These are phyloP conservation scores for Penicillium steckii DNA, from an alignment of 495 filamentous ascomycete species.

Conservation along the genomic window DNA sequence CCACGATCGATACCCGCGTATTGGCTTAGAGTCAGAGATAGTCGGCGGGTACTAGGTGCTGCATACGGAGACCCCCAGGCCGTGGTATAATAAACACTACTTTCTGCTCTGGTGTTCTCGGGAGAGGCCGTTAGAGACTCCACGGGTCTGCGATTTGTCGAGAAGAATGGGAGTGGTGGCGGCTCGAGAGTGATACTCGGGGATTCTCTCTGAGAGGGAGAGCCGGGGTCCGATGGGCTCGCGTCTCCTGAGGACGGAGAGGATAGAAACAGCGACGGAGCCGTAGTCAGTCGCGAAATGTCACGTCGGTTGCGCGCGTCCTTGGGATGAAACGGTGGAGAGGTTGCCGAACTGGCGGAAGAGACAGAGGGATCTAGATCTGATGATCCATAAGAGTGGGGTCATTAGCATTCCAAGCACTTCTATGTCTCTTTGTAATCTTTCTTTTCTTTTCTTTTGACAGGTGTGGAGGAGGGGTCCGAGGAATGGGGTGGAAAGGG, in stretches of 20 bases:
- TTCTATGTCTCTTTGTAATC: background rate
- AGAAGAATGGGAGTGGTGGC: conserved; percentile 35
- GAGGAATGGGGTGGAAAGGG: conserved; percentile 6
- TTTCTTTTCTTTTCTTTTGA: background rate
- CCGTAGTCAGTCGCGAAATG: conserved; percentile 31
- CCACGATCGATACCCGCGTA: conserved; percentile 33
- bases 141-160: conserved; percentile 29
- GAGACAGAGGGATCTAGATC: conserved; percentile 43
- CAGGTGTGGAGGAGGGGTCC: conserved; percentile 13
- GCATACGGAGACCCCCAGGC: conserved; percentile 77
- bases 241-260: conserved; percentile 40
- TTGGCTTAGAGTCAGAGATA: conserved; percentile 46
- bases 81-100: conserved; percentile 59
- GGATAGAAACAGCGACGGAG: conserved; percentile 31
- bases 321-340: conserved; percentile 33
- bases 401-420: conserved; percentile 11
- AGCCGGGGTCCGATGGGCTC: conserved; percentile 38
- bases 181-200: conserved; percentile 33
- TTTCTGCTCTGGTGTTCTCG: conserved; percentile 41
- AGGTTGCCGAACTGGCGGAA: conserved; percentile 41
- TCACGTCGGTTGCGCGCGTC: conserved; percentile 31
- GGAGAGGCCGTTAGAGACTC: conserved; percentile 45
- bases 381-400: conserved; percentile 20
- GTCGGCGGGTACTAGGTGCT: conserved; percentile 48
- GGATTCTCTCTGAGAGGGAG: conserved; percentile 30